These are phyloP conservation scores for Schwanniomyces yamadae DNA, from an alignment of 805 yeast species.

Conservation along the genomic window DNA sequence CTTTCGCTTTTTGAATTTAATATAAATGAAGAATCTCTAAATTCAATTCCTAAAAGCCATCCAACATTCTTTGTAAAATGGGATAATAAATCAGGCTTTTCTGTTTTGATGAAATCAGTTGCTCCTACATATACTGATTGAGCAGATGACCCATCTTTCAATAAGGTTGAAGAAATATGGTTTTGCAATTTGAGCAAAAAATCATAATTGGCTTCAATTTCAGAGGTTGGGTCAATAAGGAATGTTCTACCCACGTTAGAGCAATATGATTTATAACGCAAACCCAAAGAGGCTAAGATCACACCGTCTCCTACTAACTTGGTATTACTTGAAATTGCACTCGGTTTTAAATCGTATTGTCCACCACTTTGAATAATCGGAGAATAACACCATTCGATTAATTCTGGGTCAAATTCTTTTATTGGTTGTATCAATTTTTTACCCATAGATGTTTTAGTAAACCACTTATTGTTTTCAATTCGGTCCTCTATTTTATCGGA, in stretches of 20 bases:
- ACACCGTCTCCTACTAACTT: slow-evolving; percentile 69
- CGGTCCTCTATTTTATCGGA: slow-evolving; percentile 76
- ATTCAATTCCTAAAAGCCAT: slow-evolving; percentile 85
- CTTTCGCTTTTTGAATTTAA: slow-evolving; percentile 73
- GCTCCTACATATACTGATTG: slow-evolving; percentile 66
- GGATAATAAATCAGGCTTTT: slow-evolving; percentile 62
- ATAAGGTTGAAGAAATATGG: slow-evolving; percentile 49
- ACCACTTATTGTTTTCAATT: slow-evolving; percentile 72
- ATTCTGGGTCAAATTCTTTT: slow-evolving; percentile 67
- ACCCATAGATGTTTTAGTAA: slow-evolving; percentile 49
- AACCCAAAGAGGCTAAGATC: slow-evolving; percentile 78
- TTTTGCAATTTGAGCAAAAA: slow-evolving; percentile 69
- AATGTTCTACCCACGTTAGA: slow-evolving; percentile 86
- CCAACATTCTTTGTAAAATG: slow-evolving; percentile 80
- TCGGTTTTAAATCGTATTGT: slow-evolving; percentile 76
- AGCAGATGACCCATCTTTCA: slow-evolving; percentile 70
- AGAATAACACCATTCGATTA: slow-evolving; percentile 89
- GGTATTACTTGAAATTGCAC: slow-evolving; percentile 71
- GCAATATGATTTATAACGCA: slow-evolving; percentile 85
- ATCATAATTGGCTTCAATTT: slow-evolving; percentile 77
- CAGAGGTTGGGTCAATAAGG: slow-evolving; percentile 81
- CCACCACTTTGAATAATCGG: slow-evolving; percentile 91
- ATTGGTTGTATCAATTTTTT: slow-evolving; percentile 51
- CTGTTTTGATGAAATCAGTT: slow-evolving; percentile 50
- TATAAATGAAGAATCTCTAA: slow-evolving; percentile 74